These are phyloP conservation scores for Penicillium fuscoglaucum DNA, from an alignment of 2,329 filamentous ascomycete species.

Conservation along the genomic window DNA sequence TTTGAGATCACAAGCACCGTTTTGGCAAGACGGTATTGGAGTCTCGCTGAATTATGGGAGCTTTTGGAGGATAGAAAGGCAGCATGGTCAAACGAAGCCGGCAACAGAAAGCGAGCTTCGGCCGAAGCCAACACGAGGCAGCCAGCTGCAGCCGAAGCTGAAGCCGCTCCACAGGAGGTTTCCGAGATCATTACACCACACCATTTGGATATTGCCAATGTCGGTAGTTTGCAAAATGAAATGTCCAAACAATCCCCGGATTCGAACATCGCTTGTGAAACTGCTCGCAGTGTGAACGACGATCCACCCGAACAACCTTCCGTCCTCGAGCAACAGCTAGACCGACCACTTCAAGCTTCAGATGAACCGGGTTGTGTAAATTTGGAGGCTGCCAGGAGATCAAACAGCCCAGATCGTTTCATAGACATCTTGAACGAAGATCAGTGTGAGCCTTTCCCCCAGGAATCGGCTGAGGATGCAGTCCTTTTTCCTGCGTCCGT, in stretches of 20 bases:
- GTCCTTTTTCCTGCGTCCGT: neutral
- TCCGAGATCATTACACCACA: neutral
- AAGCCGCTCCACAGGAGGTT: neutral
- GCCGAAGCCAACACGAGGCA: neutral
- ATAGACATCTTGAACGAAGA: neutral
- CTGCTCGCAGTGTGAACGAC: neutral
- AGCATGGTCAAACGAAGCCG: conserved; percentile 10
- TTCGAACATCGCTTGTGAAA: neutral
- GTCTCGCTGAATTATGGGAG: conserved; percentile 26
- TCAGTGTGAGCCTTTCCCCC: neutral
- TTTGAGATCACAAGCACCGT: neutral
- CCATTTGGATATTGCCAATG: neutral
- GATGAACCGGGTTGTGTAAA: too few species aligned
- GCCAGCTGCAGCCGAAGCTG: neutral
- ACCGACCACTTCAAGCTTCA: neutral
- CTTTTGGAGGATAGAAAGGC: conserved; percentile 21
- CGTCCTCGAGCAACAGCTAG: neutral
- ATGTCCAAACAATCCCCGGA: neutral
- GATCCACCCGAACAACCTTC: neutral
- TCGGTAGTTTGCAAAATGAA: neutral
- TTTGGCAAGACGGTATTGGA: conserved; percentile 19
- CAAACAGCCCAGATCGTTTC: neutral
- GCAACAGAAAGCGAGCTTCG: neutral
- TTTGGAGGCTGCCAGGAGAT: neutral
- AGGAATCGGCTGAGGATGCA: neutral